phyloP scores from a whole-genome alignment of 352 stramenopile species.

The Phytopythium aichiense region DNA sequence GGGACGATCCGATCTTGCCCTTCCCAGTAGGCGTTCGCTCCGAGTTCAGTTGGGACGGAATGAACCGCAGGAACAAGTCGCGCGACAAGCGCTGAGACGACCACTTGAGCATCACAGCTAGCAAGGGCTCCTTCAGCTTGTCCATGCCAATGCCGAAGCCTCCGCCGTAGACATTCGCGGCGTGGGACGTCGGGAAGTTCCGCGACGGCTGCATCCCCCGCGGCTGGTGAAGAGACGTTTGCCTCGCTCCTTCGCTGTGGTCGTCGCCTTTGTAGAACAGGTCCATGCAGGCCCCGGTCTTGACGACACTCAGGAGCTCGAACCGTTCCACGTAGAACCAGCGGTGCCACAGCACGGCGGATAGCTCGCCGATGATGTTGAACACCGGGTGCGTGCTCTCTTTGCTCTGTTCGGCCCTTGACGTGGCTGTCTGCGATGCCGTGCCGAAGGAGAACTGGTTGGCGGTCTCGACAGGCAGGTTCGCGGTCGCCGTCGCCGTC shows the following conservation, averaged over 20 bases:
- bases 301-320: conserved; percentile 72
- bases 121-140: conserved; percentile 45
- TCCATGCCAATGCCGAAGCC: conserved; percentile 43
- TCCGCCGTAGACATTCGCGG: conserved; percentile 21
- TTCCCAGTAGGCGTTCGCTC: conserved; percentile 16
- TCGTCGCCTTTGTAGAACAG: conserved; percentile 64
- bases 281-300: conserved; percentile 55
- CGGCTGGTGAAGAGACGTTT: background rate
- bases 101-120: conserved; percentile 65
- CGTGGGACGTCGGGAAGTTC: conserved; percentile 9
- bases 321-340: conserved; percentile 90
- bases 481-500: conserved; percentile 50
- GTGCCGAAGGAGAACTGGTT: conserved; percentile 75
- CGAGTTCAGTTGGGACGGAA: conserved; percentile 19
- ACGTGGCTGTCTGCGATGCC: conserved; percentile 24
- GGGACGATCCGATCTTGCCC: conserved; percentile 10
- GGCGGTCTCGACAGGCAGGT: conserved; percentile 13
- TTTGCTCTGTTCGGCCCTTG: conserved; percentile 23
- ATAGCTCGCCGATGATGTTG: conserved; percentile 85
- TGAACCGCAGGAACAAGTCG: conserved; percentile 79
- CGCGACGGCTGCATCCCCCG: background rate
- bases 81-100: conserved; percentile 72
- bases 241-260: conserved; percentile 10
- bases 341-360: conserved; percentile 84
- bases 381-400: conserved; percentile 81